Conservation (phyloP, 2,329 filamentous ascomycete genomes). For the Aspergillus alliaceus region DNA sequence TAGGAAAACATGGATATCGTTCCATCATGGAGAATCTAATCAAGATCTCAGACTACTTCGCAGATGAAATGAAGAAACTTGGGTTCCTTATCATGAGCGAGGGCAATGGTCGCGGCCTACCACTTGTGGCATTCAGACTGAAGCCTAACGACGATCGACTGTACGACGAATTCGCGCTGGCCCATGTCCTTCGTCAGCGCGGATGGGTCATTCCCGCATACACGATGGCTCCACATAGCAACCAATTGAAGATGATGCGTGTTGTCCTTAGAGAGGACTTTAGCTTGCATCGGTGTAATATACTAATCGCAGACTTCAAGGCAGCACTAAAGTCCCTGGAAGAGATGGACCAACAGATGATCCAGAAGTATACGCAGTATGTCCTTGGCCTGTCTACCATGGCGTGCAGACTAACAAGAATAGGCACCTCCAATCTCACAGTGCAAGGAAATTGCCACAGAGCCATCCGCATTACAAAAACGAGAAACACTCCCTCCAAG, state of each 20-base stretch:
- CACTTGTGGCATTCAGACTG: slow-evolving; percentile 84
- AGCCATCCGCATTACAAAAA: slow-evolving; percentile 54
- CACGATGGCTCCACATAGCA: slow-evolving; percentile 87
- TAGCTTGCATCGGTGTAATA: slow-evolving; percentile 73
- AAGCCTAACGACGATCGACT: slow-evolving; percentile 54
- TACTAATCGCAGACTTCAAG: slow-evolving; percentile 74
- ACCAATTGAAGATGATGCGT: slow-evolving; percentile 82
- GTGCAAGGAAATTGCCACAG: slow-evolving; percentile 8
- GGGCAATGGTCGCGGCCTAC: slow-evolving; percentile 71
- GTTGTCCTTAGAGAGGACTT: slow-evolving; percentile 93
- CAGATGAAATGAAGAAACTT: slow-evolving; percentile 66
- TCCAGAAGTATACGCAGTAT: slow-evolving; percentile 67
- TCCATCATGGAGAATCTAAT: slow-evolving; percentile 74
- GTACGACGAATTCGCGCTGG: slow-evolving; percentile 73
- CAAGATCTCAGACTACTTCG: slow-evolving; percentile 80
- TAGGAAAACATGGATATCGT: slow-evolving; percentile 66
- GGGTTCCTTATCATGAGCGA: slow-evolving; percentile 88
- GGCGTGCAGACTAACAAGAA: not conserved
- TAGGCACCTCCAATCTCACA: slow-evolving; percentile 10
- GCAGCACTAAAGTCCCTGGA: slow-evolving; percentile 69
- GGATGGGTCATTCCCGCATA: slow-evolving; percentile 94
- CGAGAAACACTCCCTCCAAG: slow-evolving; percentile 81
- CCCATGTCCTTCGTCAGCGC: slow-evolving; percentile 77
- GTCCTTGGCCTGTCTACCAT: slow-evolving; percentile 11
- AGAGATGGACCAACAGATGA: slow-evolving; percentile 67